Evolutionary conservation across 768 basidiomycete genomes (phyloP).

Genomic region (Chalciporus chontae): DNA sequence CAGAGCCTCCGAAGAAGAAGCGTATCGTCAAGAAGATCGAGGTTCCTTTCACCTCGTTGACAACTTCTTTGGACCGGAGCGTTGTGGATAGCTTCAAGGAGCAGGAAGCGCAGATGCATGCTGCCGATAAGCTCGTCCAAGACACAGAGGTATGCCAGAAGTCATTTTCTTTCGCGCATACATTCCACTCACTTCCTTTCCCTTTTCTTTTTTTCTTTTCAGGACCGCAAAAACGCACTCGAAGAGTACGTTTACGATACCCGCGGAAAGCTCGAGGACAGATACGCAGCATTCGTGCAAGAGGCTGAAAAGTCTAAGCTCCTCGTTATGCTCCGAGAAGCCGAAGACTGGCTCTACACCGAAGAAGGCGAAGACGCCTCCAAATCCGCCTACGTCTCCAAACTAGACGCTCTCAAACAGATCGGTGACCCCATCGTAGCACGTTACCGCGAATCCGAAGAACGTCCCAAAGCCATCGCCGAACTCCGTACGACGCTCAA

Average conservation of each 20-base stretch:
- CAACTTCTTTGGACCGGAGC: conserved; percentile 60
- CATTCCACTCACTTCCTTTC: background rate
- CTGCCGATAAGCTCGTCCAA: conserved; percentile 91
- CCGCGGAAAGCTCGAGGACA: conserved; percentile 86
- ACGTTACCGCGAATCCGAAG: conserved; percentile 81
- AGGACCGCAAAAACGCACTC: conserved; percentile 98
- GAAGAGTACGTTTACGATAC: conserved; percentile 99
- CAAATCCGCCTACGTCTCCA: conserved; percentile 89
- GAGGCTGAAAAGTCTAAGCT: conserved; percentile 76
- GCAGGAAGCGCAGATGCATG: conserved; percentile 84
- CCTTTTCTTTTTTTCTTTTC: background rate
- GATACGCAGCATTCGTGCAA: conserved; percentile 75
- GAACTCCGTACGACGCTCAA: conserved; percentile 87
- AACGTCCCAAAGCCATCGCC: conserved; percentile 67
- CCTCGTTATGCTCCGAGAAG: conserved; percentile 61
- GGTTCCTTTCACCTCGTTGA: conserved; percentile 65
- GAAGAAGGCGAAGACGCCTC: conserved; percentile 95
- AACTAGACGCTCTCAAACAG: conserved; percentile 78
- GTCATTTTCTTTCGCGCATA: background rate
- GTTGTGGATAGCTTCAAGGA: conserved; percentile 67
- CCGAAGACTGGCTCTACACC: conserved; percentile 96
- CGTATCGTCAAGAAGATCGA: conserved; percentile 80
- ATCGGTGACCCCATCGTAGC: conserved; percentile 84
- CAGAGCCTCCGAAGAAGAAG: conserved; percentile 68
- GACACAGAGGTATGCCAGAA: conserved; percentile 81